Conservation (phyloP, 768 basidiomycete genomes). For the Amanita inopinata region DNA sequence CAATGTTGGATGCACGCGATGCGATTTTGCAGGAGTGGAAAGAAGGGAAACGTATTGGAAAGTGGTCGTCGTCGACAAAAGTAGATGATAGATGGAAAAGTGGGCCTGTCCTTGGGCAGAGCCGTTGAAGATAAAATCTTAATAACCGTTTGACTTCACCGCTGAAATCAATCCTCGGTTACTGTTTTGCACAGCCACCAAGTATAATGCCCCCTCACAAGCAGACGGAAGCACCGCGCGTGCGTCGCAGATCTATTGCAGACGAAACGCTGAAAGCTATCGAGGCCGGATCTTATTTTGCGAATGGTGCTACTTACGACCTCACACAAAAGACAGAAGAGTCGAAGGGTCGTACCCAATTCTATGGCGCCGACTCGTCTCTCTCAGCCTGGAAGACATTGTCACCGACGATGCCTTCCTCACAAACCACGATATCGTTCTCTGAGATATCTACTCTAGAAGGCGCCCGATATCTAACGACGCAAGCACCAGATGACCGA, state of each 20-base stretch:
- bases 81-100: slow-evolving; percentile 19
- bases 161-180: no score
- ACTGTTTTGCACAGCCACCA: no score
- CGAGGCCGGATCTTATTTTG: slow-evolving; percentile 29
- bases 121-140: neutral
- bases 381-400: slow-evolving; percentile 36
- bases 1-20: slow-evolving; percentile 17
- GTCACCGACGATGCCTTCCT: slow-evolving; percentile 5
- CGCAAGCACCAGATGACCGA: slow-evolving; percentile 15
- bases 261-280: slow-evolving; percentile 40
- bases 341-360: slow-evolving; percentile 35
- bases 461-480: slow-evolving; percentile 37
- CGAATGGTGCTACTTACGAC: slow-evolving; percentile 21
- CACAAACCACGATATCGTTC: slow-evolving; percentile 31
- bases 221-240: slow-evolving; percentile 15
- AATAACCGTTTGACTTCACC: neutral
- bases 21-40: slow-evolving; percentile 20
- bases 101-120: slow-evolving; percentile 16
- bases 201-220: slow-evolving; percentile 2
- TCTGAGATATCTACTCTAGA: slow-evolving; percentile 57
- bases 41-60: slow-evolving; percentile 10
- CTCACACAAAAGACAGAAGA: slow-evolving; percentile 18
- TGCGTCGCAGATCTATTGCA: slow-evolving; percentile 33
- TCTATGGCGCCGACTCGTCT: slow-evolving; percentile 39
- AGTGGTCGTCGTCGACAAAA: slow-evolving; percentile 7